phyloP scores from a whole-genome alignment of 768 basidiomycete species.

The Lactarius psammicola region DNA sequence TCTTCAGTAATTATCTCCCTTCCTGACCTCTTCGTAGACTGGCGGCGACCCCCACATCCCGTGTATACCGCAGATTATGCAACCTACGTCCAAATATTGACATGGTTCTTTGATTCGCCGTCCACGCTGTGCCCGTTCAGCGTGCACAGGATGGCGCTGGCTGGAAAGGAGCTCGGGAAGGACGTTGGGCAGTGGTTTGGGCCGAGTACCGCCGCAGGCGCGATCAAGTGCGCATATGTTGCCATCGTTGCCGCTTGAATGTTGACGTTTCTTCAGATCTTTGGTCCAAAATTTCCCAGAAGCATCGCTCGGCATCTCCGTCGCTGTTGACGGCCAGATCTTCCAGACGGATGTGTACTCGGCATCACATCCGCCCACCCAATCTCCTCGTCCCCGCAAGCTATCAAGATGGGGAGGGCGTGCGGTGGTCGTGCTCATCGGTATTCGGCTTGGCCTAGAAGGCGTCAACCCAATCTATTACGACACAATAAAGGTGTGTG shows the following conservation, averaged over 20 bases:
- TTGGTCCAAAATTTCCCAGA: conserved; percentile 79
- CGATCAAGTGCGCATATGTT: conserved; percentile 63
- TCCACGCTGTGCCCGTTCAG: conserved; percentile 84
- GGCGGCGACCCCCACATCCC: conserved; percentile 71
- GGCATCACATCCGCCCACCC: conserved; percentile 52
- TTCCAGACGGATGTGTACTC: conserved; percentile 85
- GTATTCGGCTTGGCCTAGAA: conserved; percentile 84
- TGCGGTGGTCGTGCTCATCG: conserved; percentile 83
- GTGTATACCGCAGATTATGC: conserved; percentile 67
- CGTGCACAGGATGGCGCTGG: conserved; percentile 93
- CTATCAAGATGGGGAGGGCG: conserved; percentile 66
- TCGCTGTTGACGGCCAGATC: conserved; percentile 79
- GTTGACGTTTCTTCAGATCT: conserved; percentile 45
- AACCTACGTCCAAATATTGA: conserved; percentile 85
- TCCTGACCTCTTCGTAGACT: conserved; percentile 52
- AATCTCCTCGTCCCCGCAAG: conserved; percentile 33
- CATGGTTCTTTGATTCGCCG: conserved; percentile 95
- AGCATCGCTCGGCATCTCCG: conserved; percentile 74
- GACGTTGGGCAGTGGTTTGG: conserved; percentile 99
- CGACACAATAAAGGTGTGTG: conserved; percentile 70
- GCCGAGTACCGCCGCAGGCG: conserved; percentile 95
- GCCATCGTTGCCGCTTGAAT: conserved; percentile 3
- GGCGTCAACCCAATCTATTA: conserved; percentile 96
- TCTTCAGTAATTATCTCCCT: conserved; percentile 9
- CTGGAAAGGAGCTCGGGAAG: conserved; percentile 92